Base-by-base conservation (phyloP, 2,329 filamentous ascomycete genomes). In the Aspergillus puulaauensis region DNA sequence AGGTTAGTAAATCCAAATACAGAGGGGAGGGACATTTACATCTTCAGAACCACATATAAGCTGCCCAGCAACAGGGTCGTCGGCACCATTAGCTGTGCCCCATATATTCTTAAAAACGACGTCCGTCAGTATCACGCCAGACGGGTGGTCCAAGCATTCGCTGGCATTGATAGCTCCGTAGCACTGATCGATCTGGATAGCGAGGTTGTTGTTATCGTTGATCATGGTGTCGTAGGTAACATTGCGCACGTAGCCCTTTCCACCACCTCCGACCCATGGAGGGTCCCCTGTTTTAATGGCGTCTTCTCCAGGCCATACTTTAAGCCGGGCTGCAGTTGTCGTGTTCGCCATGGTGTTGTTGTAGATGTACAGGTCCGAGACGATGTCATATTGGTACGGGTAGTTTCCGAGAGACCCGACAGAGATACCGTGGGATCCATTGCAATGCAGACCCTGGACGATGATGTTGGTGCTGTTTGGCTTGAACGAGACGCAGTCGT, bases 401-500 rank as follows among this genome's bases (percentile, higher is more conserved):
- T 90, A 90, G 71, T 90, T 87, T 19, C 88, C 88, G 0, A 90
- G 76, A 0, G 85, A 89, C 7, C 88, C 88, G 17, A 90, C 86
- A 9, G 83, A 86, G 62, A 90, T 90, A 40, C 88, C 88, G 66
- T 90, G 88, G 3, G 85, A 89, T 33, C 87, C 86, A 65, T 87
- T 87, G 74, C 88, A 90, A 58, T 78, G 74, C 4, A 90, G 74
- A 60, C 86, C 86, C 68, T 90, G 86, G 5, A 90, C 82, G 3
- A 90, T 71, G 7, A 90, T 83, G 61, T 89, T 82, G 45, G 86
- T 90, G 64, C 82, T 86, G 70, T 90, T 90, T 19, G 87, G 87
- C 72, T 90, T 90, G 80, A 90, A 90, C 0, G 86, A 86, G 14
- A 90, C 85, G 59, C 88, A 90, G 68, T 91, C 85, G 67, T 90